Percentiles rank a stretch among this genome's conserved stretches.
Conservation (phyloP, 345 rosid genomes). For the Salix koriyanagi region DNA sequence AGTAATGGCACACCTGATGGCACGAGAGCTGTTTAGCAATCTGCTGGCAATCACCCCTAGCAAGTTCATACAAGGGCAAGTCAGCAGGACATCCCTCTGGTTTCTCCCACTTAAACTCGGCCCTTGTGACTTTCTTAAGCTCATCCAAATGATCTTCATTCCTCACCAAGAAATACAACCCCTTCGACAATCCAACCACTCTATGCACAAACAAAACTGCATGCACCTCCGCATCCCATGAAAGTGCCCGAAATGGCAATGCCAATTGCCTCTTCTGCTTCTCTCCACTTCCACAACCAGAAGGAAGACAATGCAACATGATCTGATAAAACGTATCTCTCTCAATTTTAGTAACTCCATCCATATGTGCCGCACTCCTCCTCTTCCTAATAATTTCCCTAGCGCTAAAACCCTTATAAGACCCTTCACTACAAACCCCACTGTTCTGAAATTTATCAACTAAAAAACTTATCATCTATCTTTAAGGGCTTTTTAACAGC, state of each 20-base stretch:
- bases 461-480: constrained; percentile 10
- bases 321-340: constrained; percentile 70
- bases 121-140: constrained; percentile 47
- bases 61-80: constrained; percentile 65
- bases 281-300: constrained; percentile 47
- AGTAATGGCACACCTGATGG: constrained; percentile 54
- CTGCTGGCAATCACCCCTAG: constrained; percentile 51
- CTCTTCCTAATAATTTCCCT: constrained; percentile 73
- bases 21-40: constrained; percentile 69
- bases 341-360: constrained; percentile 56
- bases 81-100: constrained; percentile 74
- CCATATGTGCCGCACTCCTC: constrained; percentile 94
- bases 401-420: constrained; percentile 41
- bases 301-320: constrained; percentile 81
- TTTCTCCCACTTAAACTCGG: constrained; percentile 66
- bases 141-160: constrained; percentile 70
- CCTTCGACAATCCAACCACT: constrained; percentile 62
- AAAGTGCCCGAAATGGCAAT: constrained; percentile 68
- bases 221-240: constrained; percentile 91
- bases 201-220: constrained; percentile 81
- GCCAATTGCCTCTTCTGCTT: constrained; percentile 54
- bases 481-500: constrained; percentile 60
- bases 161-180: constrained; percentile 79
- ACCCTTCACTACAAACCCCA: constrained; percentile 39
- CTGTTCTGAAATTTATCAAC: constrained; percentile 46